phyloP scores from a whole-genome alignment of 441 rosid species.

The Eutrema salsugineum region DNA sequence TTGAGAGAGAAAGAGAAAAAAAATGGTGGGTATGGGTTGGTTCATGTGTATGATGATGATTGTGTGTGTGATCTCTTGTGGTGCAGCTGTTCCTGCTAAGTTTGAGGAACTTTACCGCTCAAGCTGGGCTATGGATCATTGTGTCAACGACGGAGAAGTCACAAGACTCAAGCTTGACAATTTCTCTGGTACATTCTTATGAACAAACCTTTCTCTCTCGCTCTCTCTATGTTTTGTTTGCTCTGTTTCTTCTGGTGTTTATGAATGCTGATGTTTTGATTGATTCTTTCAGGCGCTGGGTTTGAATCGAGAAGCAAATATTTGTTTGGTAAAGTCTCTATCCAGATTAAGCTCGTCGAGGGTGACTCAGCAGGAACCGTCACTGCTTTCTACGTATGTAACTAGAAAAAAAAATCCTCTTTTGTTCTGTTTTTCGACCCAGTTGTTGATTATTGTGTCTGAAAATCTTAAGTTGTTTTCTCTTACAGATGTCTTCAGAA shows the following conservation, averaged over 20 bases:
- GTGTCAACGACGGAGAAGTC: constrained; percentile 72
- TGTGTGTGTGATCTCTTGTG: constrained; percentile 29
- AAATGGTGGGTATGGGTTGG: constrained; percentile 29
- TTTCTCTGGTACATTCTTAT: constrained; percentile 57
- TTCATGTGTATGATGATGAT: constrained; percentile 25
- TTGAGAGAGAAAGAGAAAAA: neutral
- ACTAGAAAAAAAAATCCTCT: neutral
- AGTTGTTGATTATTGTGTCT: neutral
- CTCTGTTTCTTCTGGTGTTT: neutral
- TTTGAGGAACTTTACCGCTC: constrained; percentile 77
- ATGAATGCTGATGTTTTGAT: neutral
- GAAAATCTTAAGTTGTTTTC: neutral
- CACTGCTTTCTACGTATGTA: constrained; percentile 75
- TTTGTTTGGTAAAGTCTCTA: constrained; percentile 79
- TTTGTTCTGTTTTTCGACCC: neutral
- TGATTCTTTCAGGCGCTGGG: constrained; percentile 71
- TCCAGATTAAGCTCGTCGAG: constrained; percentile 89
- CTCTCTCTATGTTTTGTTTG: neutral
- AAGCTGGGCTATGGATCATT: constrained; percentile 85
- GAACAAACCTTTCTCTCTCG: neutral
- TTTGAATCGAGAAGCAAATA: constrained; percentile 85
- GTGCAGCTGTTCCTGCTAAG: constrained; percentile 40
- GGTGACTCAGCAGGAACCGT: constrained; percentile 88
- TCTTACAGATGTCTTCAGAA: constrained; percentile 91
- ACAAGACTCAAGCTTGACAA: constrained; percentile 87